Percentiles rank a stretch among this genome's conserved stretches.
These are phyloP conservation scores for Parachaetomium inaequale DNA, from an alignment of 495 filamentous ascomycete genomes.

Conservation along the genomic window DNA sequence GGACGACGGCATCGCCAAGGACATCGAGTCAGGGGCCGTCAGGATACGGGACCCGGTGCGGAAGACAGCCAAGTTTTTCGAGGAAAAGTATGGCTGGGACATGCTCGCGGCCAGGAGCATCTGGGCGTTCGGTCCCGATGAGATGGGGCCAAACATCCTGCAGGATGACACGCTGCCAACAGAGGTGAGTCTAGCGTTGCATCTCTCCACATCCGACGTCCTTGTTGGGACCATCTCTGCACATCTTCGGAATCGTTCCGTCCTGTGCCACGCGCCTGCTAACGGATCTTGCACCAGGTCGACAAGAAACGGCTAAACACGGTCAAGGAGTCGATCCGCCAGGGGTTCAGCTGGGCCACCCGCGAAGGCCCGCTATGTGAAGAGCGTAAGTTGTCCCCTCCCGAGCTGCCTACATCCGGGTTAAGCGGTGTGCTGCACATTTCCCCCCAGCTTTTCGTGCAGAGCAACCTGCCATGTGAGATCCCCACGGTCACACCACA, in stretches of 20 bases:
- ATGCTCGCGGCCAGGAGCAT: conserved; percentile 89
- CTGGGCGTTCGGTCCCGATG: conserved; percentile 98
- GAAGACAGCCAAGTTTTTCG: conserved; percentile 93
- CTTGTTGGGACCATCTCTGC: background rate
- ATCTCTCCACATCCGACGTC: conserved; percentile 12
- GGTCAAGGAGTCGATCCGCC: conserved; percentile 84
- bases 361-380: conserved; percentile 95
- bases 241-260: background rate
- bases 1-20: conserved; percentile 89
- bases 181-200: conserved; percentile 50
- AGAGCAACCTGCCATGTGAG: conserved; percentile 4
- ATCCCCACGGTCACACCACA: conserved; percentile 1
- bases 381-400: conserved; percentile 70
- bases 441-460: background rate
- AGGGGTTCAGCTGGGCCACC: conserved; percentile 94
- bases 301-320: conserved; percentile 85
- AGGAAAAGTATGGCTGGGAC: conserved; percentile 97
- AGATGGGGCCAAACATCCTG: conserved; percentile 90
- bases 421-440: conserved; percentile 23
- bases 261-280: conserved; percentile 3
- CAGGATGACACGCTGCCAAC: conserved; percentile 94
- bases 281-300: conserved; percentile 47
- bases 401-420: background rate
- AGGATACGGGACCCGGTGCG: conserved; percentile 90
- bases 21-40: conserved; percentile 88